phyloP scores from a whole-genome alignment of 495 filamentous ascomycete genomes.

The Cladorrhinum samala region DNA sequence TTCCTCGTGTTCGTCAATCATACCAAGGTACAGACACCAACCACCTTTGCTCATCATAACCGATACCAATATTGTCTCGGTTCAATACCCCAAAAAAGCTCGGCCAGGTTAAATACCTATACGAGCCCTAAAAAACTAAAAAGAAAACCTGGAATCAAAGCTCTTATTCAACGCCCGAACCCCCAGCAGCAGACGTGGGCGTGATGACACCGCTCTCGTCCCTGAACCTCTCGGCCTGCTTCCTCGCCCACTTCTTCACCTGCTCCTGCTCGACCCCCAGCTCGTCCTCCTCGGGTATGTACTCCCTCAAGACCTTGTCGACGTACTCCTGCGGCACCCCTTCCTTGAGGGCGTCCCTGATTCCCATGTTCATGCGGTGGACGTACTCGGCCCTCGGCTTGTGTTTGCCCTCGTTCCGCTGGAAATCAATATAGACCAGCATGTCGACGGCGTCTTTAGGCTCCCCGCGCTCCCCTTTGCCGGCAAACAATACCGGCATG shows the following conservation, averaged over 20 bases:
- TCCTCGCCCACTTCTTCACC: constrained; percentile 3
- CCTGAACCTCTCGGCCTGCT: constrained; percentile 8
- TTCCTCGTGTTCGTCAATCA: no score
- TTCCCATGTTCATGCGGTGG: constrained; percentile 33
- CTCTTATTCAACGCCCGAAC: background rate
- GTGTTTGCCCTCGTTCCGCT: constrained; percentile 10
- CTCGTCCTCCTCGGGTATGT: constrained; percentile 17
- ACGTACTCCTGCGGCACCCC: constrained; percentile 30
- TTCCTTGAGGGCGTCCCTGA: constrained; percentile 29
- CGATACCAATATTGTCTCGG: no score
- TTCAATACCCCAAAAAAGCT: no score
- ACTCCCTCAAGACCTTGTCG: constrained; percentile 17
- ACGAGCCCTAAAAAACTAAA: no score
- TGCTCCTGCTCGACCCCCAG: background rate
- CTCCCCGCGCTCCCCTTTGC: no score
- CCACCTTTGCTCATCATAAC: no score
- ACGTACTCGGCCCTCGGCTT: constrained; percentile 30
- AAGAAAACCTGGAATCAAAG: no score
- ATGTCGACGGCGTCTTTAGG: constrained; percentile 18
- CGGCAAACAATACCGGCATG: constrained; percentile 17
- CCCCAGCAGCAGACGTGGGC: background rate
- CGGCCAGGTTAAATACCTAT: no score
- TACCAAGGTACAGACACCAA: no score
- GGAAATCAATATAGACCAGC: constrained; percentile 36
- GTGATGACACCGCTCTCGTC: constrained; percentile 15